These are phyloP conservation scores for Parastagonospora avenae DNA, from an alignment of 2,329 filamentous ascomycete species.

Conservation along the genomic window DNA sequence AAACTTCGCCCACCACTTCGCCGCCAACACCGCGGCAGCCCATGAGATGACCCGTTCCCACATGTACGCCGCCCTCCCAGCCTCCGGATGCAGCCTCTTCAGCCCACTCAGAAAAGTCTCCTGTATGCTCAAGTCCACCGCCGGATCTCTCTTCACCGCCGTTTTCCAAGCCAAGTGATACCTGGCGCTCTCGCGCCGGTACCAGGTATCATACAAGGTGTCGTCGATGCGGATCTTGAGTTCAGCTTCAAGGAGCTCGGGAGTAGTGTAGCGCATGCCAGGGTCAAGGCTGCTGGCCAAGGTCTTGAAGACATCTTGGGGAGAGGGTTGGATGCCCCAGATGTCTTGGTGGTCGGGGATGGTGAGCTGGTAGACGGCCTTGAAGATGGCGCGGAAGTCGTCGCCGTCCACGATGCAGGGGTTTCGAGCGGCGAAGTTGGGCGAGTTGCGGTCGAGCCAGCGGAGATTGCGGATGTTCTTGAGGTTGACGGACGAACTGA, in stretches of 20 bases:
- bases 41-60: background rate
- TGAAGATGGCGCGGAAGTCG: too few species aligned
- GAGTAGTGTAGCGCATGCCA: background rate
- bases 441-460: too few species aligned
- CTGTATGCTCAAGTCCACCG: background rate
- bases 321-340: background rate
- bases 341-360: background rate
- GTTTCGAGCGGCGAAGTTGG: too few species aligned
- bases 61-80: background rate
- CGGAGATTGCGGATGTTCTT: background rate
- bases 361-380: too few species aligned
- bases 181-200: background rate
- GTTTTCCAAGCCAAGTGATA: background rate
- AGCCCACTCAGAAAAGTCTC: background rate
- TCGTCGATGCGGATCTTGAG: background rate
- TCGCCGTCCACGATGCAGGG: too few species aligned
- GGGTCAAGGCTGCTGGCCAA: background rate
- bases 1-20: background rate
- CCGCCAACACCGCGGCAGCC: background rate
- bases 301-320: background rate
- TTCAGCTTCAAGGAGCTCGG: background rate
- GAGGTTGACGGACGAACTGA: background rate
- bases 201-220: background rate
- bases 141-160: background rate
- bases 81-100: background rate